These are phyloP conservation scores for Pythium pyrilobum DNA, from an alignment of 352 stramenopile genomes.

Conservation along the genomic window DNA sequence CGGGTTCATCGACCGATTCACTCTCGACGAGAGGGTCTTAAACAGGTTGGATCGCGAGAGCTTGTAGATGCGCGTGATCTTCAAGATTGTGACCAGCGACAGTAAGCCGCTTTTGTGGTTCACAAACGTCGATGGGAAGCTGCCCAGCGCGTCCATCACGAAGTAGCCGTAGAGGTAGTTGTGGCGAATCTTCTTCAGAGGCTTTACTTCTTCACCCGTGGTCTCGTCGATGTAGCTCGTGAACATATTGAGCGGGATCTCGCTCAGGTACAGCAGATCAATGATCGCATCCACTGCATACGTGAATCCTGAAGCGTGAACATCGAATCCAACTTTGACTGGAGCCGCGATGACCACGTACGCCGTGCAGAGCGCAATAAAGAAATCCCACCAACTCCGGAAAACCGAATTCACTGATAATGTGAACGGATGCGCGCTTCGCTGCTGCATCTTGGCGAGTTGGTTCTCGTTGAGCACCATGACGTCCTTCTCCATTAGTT, in stretches of 20 bases:
- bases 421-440: conserved; percentile 39
- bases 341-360: conserved; percentile 54
- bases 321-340: conserved; percentile 49
- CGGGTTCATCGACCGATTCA: conserved; percentile 62
- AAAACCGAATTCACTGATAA: conserved; percentile 61
- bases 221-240: conserved; percentile 61
- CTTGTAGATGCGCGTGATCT: conserved; percentile 51
- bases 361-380: conserved; percentile 40
- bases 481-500: conserved; percentile 53
- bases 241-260: conserved; percentile 57
- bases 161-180: conserved; percentile 59
- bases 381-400: conserved; percentile 55
- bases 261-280: conserved; percentile 50
- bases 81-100: conserved; percentile 48
- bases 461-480: conserved; percentile 57
- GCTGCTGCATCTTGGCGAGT: conserved; percentile 49
- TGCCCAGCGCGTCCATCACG: conserved; percentile 45
- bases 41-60: conserved; percentile 47
- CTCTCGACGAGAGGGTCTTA: conserved; percentile 36
- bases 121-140: conserved; percentile 42
- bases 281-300: conserved; percentile 42
- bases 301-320: conserved; percentile 23
- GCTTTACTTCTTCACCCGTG: conserved; percentile 56
- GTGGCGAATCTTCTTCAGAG: conserved; percentile 42
- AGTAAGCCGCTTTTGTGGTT: conserved; percentile 25